Percentiles rank a stretch among this genome's conserved stretches.
These are phyloP conservation scores for Tetrapisispora arboricola DNA, from an alignment of 805 yeast species.

Conservation along the genomic window DNA sequence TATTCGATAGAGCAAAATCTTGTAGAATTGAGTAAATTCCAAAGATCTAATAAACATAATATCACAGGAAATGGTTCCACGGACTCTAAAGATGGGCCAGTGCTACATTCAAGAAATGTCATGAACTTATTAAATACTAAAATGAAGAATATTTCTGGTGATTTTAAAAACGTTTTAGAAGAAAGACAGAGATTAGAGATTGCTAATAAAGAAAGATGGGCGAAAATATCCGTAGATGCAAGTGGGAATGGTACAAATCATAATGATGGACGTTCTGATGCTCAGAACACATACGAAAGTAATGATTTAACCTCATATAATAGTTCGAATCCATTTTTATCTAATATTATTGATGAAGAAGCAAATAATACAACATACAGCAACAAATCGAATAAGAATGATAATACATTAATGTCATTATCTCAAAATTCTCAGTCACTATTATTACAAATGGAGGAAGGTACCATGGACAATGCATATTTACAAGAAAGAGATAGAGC, in stretches of 20 bases:
- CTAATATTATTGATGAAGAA: slow-evolving; percentile 23
- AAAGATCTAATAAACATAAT: slow-evolving; percentile 39
- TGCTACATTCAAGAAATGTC: slow-evolving; percentile 74
- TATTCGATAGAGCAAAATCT: slow-evolving; percentile 69
- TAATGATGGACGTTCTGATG: slow-evolving; percentile 4
- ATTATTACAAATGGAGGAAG: slow-evolving; percentile 74
- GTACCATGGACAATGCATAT: slow-evolving; percentile 49
- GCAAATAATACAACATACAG: slow-evolving; percentile 3
- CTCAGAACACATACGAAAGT: slow-evolving; percentile 2
- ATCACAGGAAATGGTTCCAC: slow-evolving; percentile 31
- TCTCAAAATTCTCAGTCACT: slow-evolving; percentile 71
- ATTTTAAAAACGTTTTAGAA: slow-evolving; percentile 82
- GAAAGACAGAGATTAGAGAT: slow-evolving; percentile 77
- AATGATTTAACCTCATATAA: slow-evolving; percentile 18
- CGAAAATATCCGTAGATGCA: slow-evolving; percentile 47
- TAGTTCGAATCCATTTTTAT: slow-evolving; percentile 33
- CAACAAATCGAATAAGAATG: slow-evolving; percentile 4
- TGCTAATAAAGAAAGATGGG: slow-evolving; percentile 70
- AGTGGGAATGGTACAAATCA: slow-evolving; percentile 1
- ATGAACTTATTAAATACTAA: slow-evolving; percentile 79
- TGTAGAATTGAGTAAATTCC: slow-evolving; percentile 61
- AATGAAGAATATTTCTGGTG: slow-evolving; percentile 85
- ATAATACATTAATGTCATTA: slow-evolving; percentile 41
- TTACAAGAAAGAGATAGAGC: slow-evolving; percentile 79
- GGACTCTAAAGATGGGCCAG: slow-evolving; percentile 17